Percentiles rank a stretch among this genome's conserved stretches.
phyloP scores from a whole-genome alignment of 1,139 yeast species.

The Blastobotrys illinoisensis region DNA sequence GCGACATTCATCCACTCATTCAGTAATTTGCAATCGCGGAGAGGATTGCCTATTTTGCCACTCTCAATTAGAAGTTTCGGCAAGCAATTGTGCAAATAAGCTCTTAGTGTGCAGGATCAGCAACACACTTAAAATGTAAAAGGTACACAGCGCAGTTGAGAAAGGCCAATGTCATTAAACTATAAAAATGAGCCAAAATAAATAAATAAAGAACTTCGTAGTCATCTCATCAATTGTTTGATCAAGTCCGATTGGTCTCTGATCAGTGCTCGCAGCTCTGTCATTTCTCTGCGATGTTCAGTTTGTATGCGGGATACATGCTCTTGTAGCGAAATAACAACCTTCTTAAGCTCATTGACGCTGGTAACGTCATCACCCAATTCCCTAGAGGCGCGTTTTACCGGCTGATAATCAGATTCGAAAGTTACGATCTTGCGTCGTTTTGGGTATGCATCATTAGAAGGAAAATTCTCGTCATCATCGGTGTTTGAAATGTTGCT shows the following conservation, averaged over 20 bases:
- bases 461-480: background rate
- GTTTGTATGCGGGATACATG: conserved; percentile 1
- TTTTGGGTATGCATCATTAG: conserved; percentile 3
- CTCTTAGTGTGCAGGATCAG: too few species aligned
- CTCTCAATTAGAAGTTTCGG: too few species aligned
- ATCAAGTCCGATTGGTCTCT: background rate
- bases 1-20: too few species aligned
- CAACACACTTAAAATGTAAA: too few species aligned
- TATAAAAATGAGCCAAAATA: background rate
- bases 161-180: too few species aligned
- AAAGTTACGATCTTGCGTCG: conserved; percentile 12
- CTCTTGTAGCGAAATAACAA: conserved; percentile 1
- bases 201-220: background rate
- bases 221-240: background rate
- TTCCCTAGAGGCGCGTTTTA: background rate
- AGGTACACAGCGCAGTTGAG: too few species aligned
- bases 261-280: background rate
- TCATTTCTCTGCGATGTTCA: background rate
- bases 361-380: background rate
- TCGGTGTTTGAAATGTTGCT: conserved; percentile 3
- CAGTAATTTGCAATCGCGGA: too few species aligned
- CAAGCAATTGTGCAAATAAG: too few species aligned
- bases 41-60: too few species aligned
- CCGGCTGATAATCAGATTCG: background rate
- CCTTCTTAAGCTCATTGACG: background rate